Evolutionary conservation across 2,329 filamentous ascomycete species (phyloP).

Genomic region (Lizonia empirigonia): DNA sequence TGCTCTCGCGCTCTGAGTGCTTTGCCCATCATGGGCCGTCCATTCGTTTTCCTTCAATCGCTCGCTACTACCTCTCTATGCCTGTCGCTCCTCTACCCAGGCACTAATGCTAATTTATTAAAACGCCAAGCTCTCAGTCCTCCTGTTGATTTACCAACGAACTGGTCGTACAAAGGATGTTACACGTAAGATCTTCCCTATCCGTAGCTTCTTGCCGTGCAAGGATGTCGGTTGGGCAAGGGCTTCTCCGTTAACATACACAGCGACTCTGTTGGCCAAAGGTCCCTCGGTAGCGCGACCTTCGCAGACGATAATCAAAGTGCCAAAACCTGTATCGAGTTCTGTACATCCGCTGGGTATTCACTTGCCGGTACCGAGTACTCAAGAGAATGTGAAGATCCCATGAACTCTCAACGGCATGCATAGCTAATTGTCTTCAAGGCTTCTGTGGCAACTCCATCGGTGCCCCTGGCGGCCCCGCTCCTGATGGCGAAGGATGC

Average conservation of each 20-base stretch:
- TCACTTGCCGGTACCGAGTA: constrained; percentile 42
- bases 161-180: constrained; percentile 39
- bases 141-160: neutral
- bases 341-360: constrained; percentile 36
- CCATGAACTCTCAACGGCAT: neutral
- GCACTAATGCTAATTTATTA: constrained; percentile 3
- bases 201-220: neutral
- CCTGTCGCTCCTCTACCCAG: constrained; percentile 5
- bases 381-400: constrained; percentile 30
- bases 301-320: constrained; percentile 29
- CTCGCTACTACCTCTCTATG: constrained; percentile 2
- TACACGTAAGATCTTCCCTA: constrained; percentile 27
- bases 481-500: constrained; percentile 22
- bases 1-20: neutral
- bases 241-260: neutral
- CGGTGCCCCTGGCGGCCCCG: constrained; percentile 19
- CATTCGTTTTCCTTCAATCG: neutral
- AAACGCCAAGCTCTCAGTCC: constrained; percentile 9
- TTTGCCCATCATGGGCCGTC: constrained; percentile 8
- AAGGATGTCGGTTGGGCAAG: neutral
- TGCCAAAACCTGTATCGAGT: constrained; percentile 35
- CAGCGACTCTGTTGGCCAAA: constrained; percentile 18
- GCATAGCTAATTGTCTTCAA: neutral
- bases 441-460: constrained; percentile 40
- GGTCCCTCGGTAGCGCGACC: constrained; percentile 21